phyloP scores from a whole-genome alignment of 1,284 basidiomycete genomes.

The Rhodotorula sp. region DNA sequence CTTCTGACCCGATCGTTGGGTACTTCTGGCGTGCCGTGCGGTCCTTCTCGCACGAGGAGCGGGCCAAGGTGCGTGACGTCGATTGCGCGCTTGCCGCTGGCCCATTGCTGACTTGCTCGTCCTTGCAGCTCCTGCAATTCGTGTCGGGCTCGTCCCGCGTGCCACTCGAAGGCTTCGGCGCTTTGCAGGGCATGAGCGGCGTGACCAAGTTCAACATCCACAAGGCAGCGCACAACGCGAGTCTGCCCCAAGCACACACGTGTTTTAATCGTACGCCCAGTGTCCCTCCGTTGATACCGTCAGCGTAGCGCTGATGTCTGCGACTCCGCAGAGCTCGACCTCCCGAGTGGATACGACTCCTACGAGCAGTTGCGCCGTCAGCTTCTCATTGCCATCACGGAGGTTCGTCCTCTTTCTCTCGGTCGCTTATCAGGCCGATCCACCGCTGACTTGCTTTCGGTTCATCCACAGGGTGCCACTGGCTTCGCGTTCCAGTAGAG shows the following conservation, averaged over 20 bases:
- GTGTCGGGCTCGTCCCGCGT: slow-evolving; percentile 90
- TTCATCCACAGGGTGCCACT: neutral
- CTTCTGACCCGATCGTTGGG: slow-evolving; percentile 84
- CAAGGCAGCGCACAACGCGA: slow-evolving; percentile 73
- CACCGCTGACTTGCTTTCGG: neutral
- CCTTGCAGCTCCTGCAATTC: slow-evolving; percentile 66
- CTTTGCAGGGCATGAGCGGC: slow-evolving; percentile 45
- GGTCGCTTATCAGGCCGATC: slow-evolving; percentile 53
- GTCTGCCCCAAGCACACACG: slow-evolving; percentile 58
- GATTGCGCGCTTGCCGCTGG: slow-evolving; percentile 52
- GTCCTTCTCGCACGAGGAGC: slow-evolving; percentile 94
- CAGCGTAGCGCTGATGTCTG: too few species aligned
- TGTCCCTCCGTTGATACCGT: neutral
- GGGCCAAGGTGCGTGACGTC: slow-evolving; percentile 64
- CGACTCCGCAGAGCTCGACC: slow-evolving; percentile 62
- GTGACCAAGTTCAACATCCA: slow-evolving; percentile 93
- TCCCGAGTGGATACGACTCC: slow-evolving; percentile 78
- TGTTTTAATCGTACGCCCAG: slow-evolving; percentile 56
- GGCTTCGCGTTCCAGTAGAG: slow-evolving; percentile 4
- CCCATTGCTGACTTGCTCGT: neutral
- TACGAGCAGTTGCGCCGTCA: slow-evolving; percentile 92
- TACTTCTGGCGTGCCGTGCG: slow-evolving; percentile 99
- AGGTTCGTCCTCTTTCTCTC: slow-evolving; percentile 88
- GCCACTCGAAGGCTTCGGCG: slow-evolving; percentile 56
- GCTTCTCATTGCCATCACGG: slow-evolving; percentile 83